Percentiles rank a stretch among this genome's conserved stretches.
Conservation (phyloP, 2,329 filamentous ascomycete genomes). For the Dothideomycetes sp. region DNA sequence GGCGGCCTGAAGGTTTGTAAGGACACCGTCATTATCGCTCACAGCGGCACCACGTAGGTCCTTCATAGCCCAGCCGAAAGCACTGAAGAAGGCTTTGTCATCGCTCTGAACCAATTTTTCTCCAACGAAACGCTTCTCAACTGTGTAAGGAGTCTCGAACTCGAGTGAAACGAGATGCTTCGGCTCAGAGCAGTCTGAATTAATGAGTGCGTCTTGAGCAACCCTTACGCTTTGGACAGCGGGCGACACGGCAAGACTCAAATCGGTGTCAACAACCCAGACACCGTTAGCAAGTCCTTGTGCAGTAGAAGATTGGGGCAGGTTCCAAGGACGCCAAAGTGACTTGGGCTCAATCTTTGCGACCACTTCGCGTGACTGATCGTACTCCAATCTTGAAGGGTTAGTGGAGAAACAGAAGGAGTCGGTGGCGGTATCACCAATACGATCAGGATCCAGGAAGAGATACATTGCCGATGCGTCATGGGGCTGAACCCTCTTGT, state of each 20-base stretch:
- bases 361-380: conserved; percentile 37
- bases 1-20: too few species aligned
- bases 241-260: too few species aligned
- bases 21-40: too few species aligned
- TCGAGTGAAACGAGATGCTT: neutral
- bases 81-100: conserved; percentile 22
- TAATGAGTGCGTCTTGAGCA: too few species aligned
- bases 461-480: conserved; percentile 38
- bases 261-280: too few species aligned
- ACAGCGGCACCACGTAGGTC: too few species aligned
- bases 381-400: conserved; percentile 37
- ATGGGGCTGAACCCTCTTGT: conserved; percentile 32
- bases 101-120: conserved; percentile 1
- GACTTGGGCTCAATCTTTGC: conserved; percentile 38
- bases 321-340: conserved; percentile 34
- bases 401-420: conserved; percentile 49
- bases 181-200: neutral
- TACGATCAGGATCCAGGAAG: conserved; percentile 48
- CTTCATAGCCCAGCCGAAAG: conserved; percentile 24
- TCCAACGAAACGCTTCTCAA: neutral
- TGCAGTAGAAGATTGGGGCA: neutral
- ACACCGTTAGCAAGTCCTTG: too few species aligned
- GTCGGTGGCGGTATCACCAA: conserved; percentile 40
- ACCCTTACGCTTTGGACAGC: too few species aligned
- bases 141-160: neutral